These are phyloP conservation scores for Litsea cubeba DNA, from an alignment of 164 flowering plant genomes.

Conservation along the genomic window DNA sequence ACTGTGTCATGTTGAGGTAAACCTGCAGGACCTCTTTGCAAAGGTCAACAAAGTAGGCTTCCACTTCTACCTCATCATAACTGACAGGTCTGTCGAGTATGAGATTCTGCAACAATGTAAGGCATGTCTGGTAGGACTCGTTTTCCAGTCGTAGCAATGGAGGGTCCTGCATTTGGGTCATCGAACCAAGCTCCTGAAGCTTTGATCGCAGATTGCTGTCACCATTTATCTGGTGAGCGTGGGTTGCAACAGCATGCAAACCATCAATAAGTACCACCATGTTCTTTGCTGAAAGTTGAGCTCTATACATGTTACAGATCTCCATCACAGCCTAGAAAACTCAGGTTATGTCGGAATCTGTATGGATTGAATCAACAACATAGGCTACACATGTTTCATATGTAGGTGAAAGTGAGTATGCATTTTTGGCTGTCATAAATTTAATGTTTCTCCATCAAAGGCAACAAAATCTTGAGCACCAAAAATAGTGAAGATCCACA, in stretches of 20 bases:
- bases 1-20: constrained; percentile 50
- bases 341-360: constrained; percentile 1
- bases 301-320: constrained; percentile 74
- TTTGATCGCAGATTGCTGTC: constrained; percentile 47
- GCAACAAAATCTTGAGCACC: no score
- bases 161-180: constrained; percentile 96
- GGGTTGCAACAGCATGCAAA: constrained; percentile 68
- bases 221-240: constrained; percentile 82
- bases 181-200: constrained; percentile 78
- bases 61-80: constrained; percentile 56
- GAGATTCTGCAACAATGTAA: constrained; percentile 81
- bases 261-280: constrained; percentile 60
- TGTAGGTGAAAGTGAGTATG: not conserved
- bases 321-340: constrained; percentile 83
- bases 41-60: constrained; percentile 59
- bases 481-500: no score
- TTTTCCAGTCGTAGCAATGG: constrained; percentile 91
- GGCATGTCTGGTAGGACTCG: constrained; percentile 87
- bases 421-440: no score
- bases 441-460: no score
- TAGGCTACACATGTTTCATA: not conserved
- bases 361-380: not conserved
- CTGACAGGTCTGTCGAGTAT: constrained; percentile 44
- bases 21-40: constrained; percentile 76
- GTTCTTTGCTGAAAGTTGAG: constrained; percentile 66